Evolutionary conservation across 1,284 basidiomycete genomes (phyloP).

Genomic region (Somion occarium): DNA sequence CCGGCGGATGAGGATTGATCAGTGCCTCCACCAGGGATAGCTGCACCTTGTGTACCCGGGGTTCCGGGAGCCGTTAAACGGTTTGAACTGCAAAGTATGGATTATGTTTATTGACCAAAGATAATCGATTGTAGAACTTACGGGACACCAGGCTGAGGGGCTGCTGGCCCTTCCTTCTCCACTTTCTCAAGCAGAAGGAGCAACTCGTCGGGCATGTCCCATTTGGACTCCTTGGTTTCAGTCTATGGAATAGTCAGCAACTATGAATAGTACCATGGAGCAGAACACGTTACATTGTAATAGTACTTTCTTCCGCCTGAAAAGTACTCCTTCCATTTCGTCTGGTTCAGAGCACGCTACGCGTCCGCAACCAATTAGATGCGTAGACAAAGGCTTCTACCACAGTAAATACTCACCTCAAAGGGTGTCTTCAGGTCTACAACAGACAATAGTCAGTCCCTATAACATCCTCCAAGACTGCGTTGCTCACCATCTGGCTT

Average conservation of each 20-base stretch:
- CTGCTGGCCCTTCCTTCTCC: slow-evolving; percentile 60
- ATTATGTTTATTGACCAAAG: background rate
- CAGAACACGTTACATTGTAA: slow-evolving; percentile 69
- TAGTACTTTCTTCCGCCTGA: slow-evolving; percentile 90
- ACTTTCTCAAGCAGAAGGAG: slow-evolving; percentile 77
- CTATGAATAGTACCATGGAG: background rate
- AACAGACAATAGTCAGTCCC: background rate
- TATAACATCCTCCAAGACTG: too few relatives aligned
- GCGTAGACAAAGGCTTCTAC: background rate
- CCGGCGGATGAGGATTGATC: slow-evolving; percentile 29
- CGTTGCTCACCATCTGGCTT: slow-evolving; percentile 71
- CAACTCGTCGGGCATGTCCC: slow-evolving; percentile 92
- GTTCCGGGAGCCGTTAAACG: slow-evolving; percentile 10
- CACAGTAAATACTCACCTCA: slow-evolving; percentile 47
- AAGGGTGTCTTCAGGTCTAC: slow-evolving; percentile 80
- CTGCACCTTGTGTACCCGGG: slow-evolving; percentile 26
- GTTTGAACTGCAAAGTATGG: slow-evolving; percentile 1
- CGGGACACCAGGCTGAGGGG: too few relatives aligned
- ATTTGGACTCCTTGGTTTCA: slow-evolving; percentile 86
- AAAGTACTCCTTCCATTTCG: slow-evolving; percentile 91
- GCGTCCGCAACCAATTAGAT: background rate
- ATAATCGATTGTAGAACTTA: too few relatives aligned
- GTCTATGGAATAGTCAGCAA: slow-evolving; percentile 40
- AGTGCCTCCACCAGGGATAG: slow-evolving; percentile 29
- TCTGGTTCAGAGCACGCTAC: slow-evolving; percentile 80